Evolutionary conservation across 2,329 filamentous ascomycete species (phyloP), one percentile per base, ranked within the genome.

Genomic region (Arthroderma sp.): DNA sequence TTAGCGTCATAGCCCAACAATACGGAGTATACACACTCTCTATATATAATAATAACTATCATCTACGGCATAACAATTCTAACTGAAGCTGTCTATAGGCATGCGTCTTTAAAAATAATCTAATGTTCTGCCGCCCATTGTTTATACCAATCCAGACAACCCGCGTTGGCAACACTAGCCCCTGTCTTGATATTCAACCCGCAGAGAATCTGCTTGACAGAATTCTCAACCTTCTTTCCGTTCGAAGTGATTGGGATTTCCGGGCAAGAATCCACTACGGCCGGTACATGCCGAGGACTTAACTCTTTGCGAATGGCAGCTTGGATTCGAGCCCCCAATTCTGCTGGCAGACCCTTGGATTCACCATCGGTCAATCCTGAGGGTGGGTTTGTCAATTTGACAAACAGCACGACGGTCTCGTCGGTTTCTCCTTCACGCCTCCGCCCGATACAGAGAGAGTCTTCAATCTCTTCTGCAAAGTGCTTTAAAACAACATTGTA

Each of bases 151-250:
- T 86, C 82, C 53, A 98, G 65, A 52, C 88, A 87, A 53, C 82
- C 83, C 1, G 84, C 81, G 62, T 96, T 96, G 4, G 86, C 86
- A n/a, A 96, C 88, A 57, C 86, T 93, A 0, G 88, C 87, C 40
- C 86, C 87, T 0, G 86, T 91, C 69, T 87, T 88, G 52, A 95
- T 79, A 43, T 85, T 77, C 64, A 88, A 69, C 0, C 88, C 89
- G 29, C 86, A 94, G 1, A 98, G 68, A 38, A 96, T 95, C 65
- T 95, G 88, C 70, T 96, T 96, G 4, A 96, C 89, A 0, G 86
- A 86, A 40, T 93, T 87, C 63, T 98, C 89, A 48, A 98, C 86
- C 79, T 96, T 98, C 71, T 98, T 98, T 43, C 89, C 89, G 58
- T 98, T 98, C 2, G 81, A 80, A 10, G 91, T 96, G 53, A 88